Conservation (phyloP, 306 rosid species). For the Casuarina glauca region DNA sequence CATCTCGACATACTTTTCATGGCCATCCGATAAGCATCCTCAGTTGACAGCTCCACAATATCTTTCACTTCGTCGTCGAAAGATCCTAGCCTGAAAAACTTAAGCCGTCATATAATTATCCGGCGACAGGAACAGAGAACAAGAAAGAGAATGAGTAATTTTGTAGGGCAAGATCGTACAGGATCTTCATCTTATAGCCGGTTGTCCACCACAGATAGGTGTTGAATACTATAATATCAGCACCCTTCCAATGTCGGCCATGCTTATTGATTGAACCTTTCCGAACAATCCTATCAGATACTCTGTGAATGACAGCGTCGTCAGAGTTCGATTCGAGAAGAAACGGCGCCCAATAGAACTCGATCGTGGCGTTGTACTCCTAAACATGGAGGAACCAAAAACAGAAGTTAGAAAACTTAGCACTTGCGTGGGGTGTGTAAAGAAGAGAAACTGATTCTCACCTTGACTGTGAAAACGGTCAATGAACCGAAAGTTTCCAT, state of each 20-base stretch:
- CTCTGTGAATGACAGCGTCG: conserved; percentile 70
- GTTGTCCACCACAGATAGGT: conserved; percentile 99
- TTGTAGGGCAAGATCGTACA: conserved; percentile 41
- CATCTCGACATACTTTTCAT: conserved; percentile 94
- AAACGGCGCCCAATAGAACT: conserved; percentile 99
- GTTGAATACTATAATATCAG: conserved; percentile 77
- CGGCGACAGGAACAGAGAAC: not conserved
- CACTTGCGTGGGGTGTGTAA: not conserved
- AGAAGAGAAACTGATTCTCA: conserved; percentile 15
- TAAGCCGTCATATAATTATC: not conserved
- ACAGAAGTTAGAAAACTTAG: not conserved
- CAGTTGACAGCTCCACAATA: conserved; percentile 62
- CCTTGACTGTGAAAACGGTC: conserved; percentile 89
- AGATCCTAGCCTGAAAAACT: conserved; percentile 66
- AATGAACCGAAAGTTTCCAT: conserved; percentile 88
- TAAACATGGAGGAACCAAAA: conserved; percentile 6
- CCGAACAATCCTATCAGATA: conserved; percentile 75
- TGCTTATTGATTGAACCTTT: conserved; percentile 90
- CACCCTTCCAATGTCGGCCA: conserved; percentile 84
- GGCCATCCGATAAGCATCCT: conserved; percentile 93
- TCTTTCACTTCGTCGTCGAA: conserved; percentile 78
- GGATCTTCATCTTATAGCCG: conserved; percentile 73
- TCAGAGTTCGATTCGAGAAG: conserved; percentile 88
- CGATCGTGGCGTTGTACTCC: conserved; percentile 92
- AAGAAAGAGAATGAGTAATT: not conserved